Evolutionary conservation across 352 stramenopile genomes (phyloP).

Genomic region (Aphanomyces euteiches): DNA sequence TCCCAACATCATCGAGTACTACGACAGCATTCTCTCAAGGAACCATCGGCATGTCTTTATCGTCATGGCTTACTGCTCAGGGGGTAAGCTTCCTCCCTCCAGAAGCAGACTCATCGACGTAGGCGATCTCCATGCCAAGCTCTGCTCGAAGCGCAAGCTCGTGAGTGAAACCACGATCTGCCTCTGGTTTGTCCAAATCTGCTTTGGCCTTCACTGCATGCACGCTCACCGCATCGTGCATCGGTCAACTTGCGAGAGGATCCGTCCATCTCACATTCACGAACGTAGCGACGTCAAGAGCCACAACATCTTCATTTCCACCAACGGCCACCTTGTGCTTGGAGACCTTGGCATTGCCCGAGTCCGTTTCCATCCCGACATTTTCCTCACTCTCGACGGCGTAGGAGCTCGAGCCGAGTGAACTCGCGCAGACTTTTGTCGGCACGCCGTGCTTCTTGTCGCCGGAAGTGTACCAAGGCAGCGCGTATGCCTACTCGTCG

Average conservation of each 20-base stretch:
- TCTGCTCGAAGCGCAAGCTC: slow-evolving; percentile 35
- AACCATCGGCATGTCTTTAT: slow-evolving; percentile 59
- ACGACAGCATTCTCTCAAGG: slow-evolving; percentile 47
- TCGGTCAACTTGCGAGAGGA: slow-evolving; percentile 30
- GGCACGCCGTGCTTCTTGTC: slow-evolving; percentile 89
- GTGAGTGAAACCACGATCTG: slow-evolving; percentile 78
- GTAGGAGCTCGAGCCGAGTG: slow-evolving; percentile 33
- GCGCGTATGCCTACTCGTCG: slow-evolving; percentile 70
- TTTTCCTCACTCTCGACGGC: neutral
- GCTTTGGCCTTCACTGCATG: slow-evolving; percentile 85
- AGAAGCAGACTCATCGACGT: no score
- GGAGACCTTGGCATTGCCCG: slow-evolving; percentile 86
- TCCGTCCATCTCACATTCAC: no score
- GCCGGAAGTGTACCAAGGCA: slow-evolving; percentile 76
- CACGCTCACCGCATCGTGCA: slow-evolving; percentile 76
- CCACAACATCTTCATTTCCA: slow-evolving; percentile 79
- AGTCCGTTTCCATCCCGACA: slow-evolving; percentile 12
- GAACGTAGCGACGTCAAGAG: slow-evolving; percentile 81
- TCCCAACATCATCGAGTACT: slow-evolving; percentile 90
- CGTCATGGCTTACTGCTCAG: slow-evolving; percentile 92
- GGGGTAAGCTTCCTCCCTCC: slow-evolving; percentile 31
- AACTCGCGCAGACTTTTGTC: slow-evolving; percentile 71
- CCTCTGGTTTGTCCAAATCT: slow-evolving; percentile 89
- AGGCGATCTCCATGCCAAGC: slow-evolving; percentile 46
- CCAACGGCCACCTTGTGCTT: slow-evolving; percentile 67